Percentiles rank a stretch among this genome's conserved stretches.
Evolutionary conservation across 1,284 basidiomycete species (phyloP).

Genomic region (Ganoderma resinaceum): DNA sequence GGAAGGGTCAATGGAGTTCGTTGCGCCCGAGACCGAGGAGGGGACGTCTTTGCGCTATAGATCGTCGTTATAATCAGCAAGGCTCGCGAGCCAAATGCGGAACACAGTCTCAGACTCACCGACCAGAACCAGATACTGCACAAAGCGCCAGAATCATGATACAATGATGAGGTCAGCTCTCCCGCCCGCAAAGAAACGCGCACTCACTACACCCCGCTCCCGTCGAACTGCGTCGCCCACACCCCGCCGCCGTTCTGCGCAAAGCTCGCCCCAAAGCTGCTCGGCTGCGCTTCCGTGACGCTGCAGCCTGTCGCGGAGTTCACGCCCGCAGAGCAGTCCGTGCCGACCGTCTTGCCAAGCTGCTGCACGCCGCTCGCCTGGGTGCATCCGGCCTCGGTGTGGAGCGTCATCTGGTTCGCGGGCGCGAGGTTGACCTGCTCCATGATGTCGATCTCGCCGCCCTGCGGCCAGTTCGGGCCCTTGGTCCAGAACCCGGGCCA

Average conservation of each 20-base stretch:
- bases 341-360: constrained; percentile 43
- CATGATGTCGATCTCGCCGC: constrained; percentile 65
- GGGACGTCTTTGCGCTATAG: constrained; percentile 49
- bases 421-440: constrained; percentile 51
- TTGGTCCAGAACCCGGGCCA: constrained; percentile 65
- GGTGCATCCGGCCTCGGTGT: constrained; percentile 47
- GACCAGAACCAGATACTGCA: constrained; percentile 76
- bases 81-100: not conserved
- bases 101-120: constrained; percentile 39
- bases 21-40: constrained; percentile 32
- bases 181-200: not conserved
- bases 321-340: constrained; percentile 47
- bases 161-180: not conserved
- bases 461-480: constrained; percentile 58
- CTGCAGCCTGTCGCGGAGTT: constrained; percentile 18
- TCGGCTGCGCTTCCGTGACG: constrained; percentile 49
- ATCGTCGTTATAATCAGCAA: not conserved
- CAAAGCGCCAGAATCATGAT: not conserved
- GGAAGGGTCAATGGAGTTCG: constrained; percentile 52
- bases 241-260: constrained; percentile 67
- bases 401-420: constrained; percentile 55
- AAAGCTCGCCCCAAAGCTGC: constrained; percentile 62
- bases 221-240: constrained; percentile 69
- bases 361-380: constrained; percentile 43
- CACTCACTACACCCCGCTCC: constrained; percentile 46